Evolutionary conservation across 148 eudicot species (phyloP), one percentile per base, ranked within the genome.

Genomic region (Agrostemma githago): DNA sequence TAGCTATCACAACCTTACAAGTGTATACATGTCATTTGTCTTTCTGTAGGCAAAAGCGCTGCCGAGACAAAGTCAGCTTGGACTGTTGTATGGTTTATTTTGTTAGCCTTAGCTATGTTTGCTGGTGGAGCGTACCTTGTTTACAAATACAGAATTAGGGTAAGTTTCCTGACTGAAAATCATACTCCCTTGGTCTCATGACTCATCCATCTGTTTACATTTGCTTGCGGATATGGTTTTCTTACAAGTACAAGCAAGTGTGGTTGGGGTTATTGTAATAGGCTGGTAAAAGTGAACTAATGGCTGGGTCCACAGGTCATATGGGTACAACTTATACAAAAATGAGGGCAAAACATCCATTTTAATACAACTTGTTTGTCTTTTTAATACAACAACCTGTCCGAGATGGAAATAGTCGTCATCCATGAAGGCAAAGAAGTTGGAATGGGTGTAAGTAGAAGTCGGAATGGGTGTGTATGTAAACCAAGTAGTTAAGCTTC

Each of bases 121-220:
- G 86, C 85, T 78, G 92, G 84, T 79, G 98, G 92, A 38, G 93
- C 79, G 9, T 95, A 89, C 78, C 85, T 89, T 46, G 82, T 95
- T 53, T 95, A 90, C 90, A 95, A 90, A 76, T 84, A 92, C 76
- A 87, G 98, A 80, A 82, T 91, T 75, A 85, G 98, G 97, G 98
- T 89, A 88, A 83, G 91, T 73, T 69, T 73, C 54, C 20, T 69
- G 63, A 51, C 66, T 51, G 57, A 19, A 44, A n/a, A 76, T 20
- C 59, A 2, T 41, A 26, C 20, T 37, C 46, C 46, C 6, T 51
- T 51, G 4, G 8, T 51, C 15, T 51, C 11, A 12, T 48, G 14
- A 8, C 54, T 48, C 12, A 8, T 48, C 54, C 54, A 48, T 48
- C 9, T 48, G 11, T 9, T 48, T 48, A 48, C 54, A 48, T 8